Conservation (phyloP, 257 asterid genomes). For the Solanum gandarillasii region DNA sequence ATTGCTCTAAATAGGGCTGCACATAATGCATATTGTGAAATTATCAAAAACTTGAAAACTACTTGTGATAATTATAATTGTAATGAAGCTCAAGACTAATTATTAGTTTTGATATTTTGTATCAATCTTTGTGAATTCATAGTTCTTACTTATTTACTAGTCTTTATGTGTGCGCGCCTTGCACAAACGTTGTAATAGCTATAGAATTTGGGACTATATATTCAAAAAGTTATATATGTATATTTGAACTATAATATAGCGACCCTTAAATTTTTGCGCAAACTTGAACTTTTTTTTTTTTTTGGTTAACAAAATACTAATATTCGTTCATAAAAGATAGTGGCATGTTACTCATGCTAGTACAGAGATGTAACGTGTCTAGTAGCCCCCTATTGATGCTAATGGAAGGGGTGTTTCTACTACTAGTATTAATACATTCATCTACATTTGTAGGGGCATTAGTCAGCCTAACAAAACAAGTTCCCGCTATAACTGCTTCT, state of each 20-base stretch:
- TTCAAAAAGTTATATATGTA: neutral
- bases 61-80: neutral
- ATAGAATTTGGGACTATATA: neutral
- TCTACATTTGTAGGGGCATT: too few relatives aligned
- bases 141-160: neutral
- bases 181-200: neutral
- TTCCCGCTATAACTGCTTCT: too few relatives aligned
- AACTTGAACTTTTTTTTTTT: neutral
- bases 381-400: too few relatives aligned
- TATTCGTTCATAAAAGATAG: neutral
- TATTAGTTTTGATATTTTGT: neutral
- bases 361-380: too few relatives aligned
- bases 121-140: neutral
- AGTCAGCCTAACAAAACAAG: too few relatives aligned
- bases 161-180: neutral
- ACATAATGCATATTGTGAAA: constrained; percentile 6
- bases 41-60: neutral
- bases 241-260: neutral
- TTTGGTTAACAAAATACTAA: neutral
- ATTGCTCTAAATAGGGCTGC: constrained; percentile 46
- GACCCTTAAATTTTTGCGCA: neutral
- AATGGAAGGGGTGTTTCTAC: too few relatives aligned
- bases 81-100: neutral
- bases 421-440: too few relatives aligned
- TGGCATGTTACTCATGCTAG: too few relatives aligned